Conservation (phyloP, 768 basidiomycete species). For the Agrocybe praecox region DNA sequence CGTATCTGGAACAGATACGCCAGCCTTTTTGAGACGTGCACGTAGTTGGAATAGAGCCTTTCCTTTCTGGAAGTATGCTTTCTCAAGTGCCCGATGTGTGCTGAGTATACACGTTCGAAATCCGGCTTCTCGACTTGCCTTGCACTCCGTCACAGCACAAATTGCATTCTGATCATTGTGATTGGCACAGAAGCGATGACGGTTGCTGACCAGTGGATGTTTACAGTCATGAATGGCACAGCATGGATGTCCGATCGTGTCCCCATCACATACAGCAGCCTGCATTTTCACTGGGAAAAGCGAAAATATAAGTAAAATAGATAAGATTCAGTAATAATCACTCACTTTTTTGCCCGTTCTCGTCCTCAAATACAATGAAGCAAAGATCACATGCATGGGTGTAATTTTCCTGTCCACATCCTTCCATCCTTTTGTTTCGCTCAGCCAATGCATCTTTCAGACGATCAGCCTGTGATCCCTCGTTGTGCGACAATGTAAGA, state of each 20-base stretch:
- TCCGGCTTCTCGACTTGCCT: not conserved
- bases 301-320: not conserved
- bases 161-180: conserved; percentile 10
- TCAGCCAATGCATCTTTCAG: conserved; percentile 1
- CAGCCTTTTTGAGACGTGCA: conserved; percentile 8
- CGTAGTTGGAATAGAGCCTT: conserved; percentile 28
- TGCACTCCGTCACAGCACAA: conserved; percentile 26
- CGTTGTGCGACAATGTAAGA: conserved; percentile 14
- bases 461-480: not conserved
- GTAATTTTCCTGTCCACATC: not conserved
- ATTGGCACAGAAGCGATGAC: conserved; percentile 22
- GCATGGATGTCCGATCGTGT: conserved; percentile 28
- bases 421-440: not conserved
- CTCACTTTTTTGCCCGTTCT: not conserved
- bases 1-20: not conserved
- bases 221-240: conserved; percentile 30
- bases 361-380: not conserved
- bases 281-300: conserved; percentile 14
- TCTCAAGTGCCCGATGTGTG: conserved; percentile 24
- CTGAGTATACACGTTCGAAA: conserved; percentile 20
- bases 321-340: not conserved
- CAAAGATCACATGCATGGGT: not conserved
- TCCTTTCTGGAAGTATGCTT: conserved; percentile 15
- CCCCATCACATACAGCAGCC: conserved; percentile 26
- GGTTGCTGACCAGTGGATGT: conserved; percentile 13